A percentile compares a stretch with the other conserved stretches of the same genome.
phyloP scores from a whole-genome alignment of 2,329 filamentous ascomycete genomes.

The Tympanopsis confertula region DNA sequence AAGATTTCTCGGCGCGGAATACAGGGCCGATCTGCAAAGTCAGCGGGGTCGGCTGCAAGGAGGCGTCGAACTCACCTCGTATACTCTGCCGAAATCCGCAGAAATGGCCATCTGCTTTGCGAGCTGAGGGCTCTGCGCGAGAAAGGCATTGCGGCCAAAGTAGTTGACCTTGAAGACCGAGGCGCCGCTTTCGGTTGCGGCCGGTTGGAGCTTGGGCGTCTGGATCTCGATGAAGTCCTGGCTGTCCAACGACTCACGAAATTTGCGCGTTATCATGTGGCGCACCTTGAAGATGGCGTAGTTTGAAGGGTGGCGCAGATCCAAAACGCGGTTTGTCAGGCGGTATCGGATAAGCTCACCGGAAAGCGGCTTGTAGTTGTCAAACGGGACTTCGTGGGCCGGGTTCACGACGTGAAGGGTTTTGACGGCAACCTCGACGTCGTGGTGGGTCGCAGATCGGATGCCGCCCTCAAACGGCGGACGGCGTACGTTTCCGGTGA shows the following conservation, averaged over 20 bases:
- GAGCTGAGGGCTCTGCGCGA: slow-evolving; percentile 83
- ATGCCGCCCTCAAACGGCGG: slow-evolving; percentile 68
- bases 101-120: slow-evolving; percentile 90
- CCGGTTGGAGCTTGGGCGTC: slow-evolving; percentile 81
- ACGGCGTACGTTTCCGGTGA: slow-evolving; percentile 61
- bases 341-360: slow-evolving; percentile 31
- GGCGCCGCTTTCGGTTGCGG: slow-evolving; percentile 80
- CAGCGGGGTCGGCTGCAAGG: too few relatives aligned
- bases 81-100: slow-evolving; percentile 78
- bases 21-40: slow-evolving; percentile 63
- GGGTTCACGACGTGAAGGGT: slow-evolving; percentile 37
- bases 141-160: slow-evolving; percentile 74
- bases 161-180: slow-evolving; percentile 89
- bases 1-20: slow-evolving; percentile 90
- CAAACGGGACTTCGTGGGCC: slow-evolving; percentile 33
- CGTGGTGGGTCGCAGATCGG: slow-evolving; percentile 62
- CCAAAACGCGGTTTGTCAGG: slow-evolving; percentile 68
- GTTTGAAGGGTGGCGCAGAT: slow-evolving; percentile 73
- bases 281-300: slow-evolving; percentile 83
- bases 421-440: slow-evolving; percentile 63
- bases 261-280: slow-evolving; percentile 66
- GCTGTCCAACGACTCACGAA: slow-evolving; percentile 64
- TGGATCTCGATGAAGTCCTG: slow-evolving; percentile 85
- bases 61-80: slow-evolving; percentile 50
- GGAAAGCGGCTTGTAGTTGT: slow-evolving; percentile 32